Percentiles rank a stretch among this genome's conserved stretches.
Evolutionary conservation across 2,329 filamentous ascomycete species (phyloP).

Genomic region (Colletotrichum lentis): DNA sequence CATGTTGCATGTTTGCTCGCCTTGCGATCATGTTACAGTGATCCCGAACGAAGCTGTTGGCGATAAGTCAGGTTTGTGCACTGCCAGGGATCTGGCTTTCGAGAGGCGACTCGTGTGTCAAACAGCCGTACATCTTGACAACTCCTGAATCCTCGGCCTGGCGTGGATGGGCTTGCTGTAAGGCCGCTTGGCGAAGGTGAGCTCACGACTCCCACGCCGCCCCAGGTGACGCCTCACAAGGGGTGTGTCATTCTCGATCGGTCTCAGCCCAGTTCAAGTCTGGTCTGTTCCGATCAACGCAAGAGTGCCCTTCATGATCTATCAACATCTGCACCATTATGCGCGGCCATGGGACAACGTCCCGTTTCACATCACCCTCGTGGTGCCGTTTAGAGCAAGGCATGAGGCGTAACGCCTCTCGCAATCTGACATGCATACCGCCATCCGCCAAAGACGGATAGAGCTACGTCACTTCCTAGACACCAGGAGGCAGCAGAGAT

Average conservation of each 20-base stretch:
- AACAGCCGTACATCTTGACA: conserved; percentile 12
- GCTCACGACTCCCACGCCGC: conserved; percentile 13
- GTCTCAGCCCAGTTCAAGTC: conserved; percentile 4
- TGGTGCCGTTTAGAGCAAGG: not conserved
- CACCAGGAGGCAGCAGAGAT: conserved; percentile 7
- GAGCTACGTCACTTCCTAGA: not conserved
- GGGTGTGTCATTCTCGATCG: conserved; percentile 11
- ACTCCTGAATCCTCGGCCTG: not conserved
- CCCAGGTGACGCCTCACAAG: conserved; percentile 4
- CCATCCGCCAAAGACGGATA: not conserved
- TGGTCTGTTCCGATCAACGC: conserved; percentile 27
- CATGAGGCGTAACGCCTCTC: not conserved
- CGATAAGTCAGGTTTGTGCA: not conserved
- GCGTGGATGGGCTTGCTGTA: conserved; percentile 10
- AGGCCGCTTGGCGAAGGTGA: conserved; percentile 13
- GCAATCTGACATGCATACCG: conserved; percentile 29
- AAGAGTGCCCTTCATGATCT: conserved; percentile 17
- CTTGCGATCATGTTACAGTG: not conserved
- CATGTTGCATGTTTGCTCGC: not conserved
- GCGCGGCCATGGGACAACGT: conserved; percentile 25
- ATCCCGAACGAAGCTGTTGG: not conserved
- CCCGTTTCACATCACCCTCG: conserved; percentile 19
- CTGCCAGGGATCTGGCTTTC: not conserved
- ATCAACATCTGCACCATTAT: conserved; percentile 15
- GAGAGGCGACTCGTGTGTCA: conserved; percentile 3